Evolutionary conservation across 2,329 filamentous ascomycete species (phyloP), one percentile per base, ranked within the genome.

Genomic region (Colletotrichum spinosum): DNA sequence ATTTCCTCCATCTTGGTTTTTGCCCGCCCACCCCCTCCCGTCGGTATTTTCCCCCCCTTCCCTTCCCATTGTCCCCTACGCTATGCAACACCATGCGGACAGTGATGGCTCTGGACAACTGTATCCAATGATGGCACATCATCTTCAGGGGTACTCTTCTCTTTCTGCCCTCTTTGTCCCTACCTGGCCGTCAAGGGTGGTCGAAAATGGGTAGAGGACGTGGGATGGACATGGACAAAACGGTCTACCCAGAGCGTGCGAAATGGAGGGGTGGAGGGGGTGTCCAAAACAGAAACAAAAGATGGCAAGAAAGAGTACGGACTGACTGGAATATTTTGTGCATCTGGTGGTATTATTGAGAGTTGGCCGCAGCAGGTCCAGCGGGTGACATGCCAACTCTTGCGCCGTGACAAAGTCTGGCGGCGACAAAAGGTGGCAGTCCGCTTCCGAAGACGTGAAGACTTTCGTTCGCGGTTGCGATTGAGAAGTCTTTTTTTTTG

Each of bases 401-500:
- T 38, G 42, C 55, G 51, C 38, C 46, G 46, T 17, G 33, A 33
- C 11, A 17, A 49, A 25, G 37, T 41, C 37, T 33, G 55, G 55
- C 38, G 55, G 37, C 45, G 55, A 59, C 58, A 62, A 37, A 41
- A 17, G 56, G 63, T 54, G 63, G 42, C 52, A 66, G 42, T 49
- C 58, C 48, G 58, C 49, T 66, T 44, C 58, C 52, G 58, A 52
- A 57, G 53, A 57, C 50, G 59, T 41, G 49, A 55, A 60, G 45
- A 53, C 17, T 53, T 44, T 66, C 52, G 63, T 66, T 66, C 63
- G 63, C 63, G 63, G 53, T 37, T 44, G 63, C 63, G 63, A 66
- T 66, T 53, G 48, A 66, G 63, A 66, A 62, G 63, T 66, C 63
- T 66, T 65, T 51, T 57, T 42, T 65, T 57, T 42, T 65, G 45